These are phyloP conservation scores for Rosa rugosa DNA, from an alignment of 306 rosid species.

Conservation along the genomic window DNA sequence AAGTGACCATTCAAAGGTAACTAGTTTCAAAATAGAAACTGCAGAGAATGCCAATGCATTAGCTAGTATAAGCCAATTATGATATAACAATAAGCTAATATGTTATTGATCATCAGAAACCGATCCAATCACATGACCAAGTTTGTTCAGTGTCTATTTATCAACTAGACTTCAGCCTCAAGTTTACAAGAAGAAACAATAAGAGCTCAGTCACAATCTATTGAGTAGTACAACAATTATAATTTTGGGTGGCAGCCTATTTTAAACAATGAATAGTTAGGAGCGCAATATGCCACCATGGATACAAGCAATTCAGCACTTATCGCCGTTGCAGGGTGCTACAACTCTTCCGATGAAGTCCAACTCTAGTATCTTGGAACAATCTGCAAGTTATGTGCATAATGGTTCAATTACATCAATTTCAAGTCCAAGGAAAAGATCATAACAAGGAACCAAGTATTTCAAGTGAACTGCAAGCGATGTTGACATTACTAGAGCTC, in stretches of 20 bases:
- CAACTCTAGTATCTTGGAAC: background rate
- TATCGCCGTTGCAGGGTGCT: background rate
- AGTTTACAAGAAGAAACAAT: background rate
- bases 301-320: constrained; percentile 13
- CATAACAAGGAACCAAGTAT: constrained; percentile 16
- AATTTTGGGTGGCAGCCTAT: background rate
- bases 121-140: background rate
- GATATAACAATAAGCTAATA: background rate
- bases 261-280: background rate
- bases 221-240: background rate
- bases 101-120: background rate
- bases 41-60: too few species aligned
- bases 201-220: background rate
- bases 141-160: constrained; percentile 1
- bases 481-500: background rate
- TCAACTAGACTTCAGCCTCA: constrained; percentile 2
- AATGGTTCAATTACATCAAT: background rate
- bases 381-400: constrained; percentile 29
- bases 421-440: constrained; percentile 6
- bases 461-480: background rate
- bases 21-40: background rate
- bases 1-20: background rate
- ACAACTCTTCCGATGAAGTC: constrained; percentile 12
- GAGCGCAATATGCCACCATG: background rate
- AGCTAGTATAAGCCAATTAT: background rate